Percentiles rank a stretch among this genome's conserved stretches.
phyloP scores from a whole-genome alignment of 148 eudicot genomes.

The Cornus florida region DNA sequence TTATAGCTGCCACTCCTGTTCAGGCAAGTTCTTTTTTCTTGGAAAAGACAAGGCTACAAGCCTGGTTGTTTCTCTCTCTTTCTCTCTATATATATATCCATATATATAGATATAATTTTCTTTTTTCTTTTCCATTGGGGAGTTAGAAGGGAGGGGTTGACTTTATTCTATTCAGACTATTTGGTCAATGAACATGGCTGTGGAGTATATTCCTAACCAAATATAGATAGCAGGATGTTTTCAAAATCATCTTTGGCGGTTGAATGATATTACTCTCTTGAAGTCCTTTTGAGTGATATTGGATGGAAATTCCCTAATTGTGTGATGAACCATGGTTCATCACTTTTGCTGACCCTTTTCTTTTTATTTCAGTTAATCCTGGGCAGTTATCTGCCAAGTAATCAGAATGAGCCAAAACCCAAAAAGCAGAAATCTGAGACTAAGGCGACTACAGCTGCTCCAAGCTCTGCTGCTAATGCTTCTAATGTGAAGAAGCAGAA shows the following conservation, averaged over 20 bases:
- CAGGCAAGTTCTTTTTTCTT: slow-evolving; percentile 19
- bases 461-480: slow-evolving; percentile 1
- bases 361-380: slow-evolving; percentile 20
- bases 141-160: too few relatives aligned
- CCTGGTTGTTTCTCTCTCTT: background rate
- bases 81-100: too few relatives aligned
- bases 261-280: background rate
- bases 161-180: too few relatives aligned
- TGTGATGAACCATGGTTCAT: background rate
- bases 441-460: background rate
- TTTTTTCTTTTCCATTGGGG: too few relatives aligned
- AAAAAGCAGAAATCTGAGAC: slow-evolving; percentile 19
- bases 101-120: too few relatives aligned
- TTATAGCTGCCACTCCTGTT: slow-evolving; percentile 12
- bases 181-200: too few relatives aligned
- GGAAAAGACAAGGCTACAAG: background rate
- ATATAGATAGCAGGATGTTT: background rate
- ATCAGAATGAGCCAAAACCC: slow-evolving; percentile 14
- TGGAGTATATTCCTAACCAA: background rate
- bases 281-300: background rate
- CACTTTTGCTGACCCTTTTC: background rate
- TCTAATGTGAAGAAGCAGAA: slow-evolving; percentile 6
- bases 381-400: slow-evolving; percentile 27
- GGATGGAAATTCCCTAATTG: background rate
- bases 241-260: background rate